These are phyloP conservation scores for Thamnidium elegans DNA, from an alignment of 192 early-diverging fungal species.

Conservation along the genomic window DNA sequence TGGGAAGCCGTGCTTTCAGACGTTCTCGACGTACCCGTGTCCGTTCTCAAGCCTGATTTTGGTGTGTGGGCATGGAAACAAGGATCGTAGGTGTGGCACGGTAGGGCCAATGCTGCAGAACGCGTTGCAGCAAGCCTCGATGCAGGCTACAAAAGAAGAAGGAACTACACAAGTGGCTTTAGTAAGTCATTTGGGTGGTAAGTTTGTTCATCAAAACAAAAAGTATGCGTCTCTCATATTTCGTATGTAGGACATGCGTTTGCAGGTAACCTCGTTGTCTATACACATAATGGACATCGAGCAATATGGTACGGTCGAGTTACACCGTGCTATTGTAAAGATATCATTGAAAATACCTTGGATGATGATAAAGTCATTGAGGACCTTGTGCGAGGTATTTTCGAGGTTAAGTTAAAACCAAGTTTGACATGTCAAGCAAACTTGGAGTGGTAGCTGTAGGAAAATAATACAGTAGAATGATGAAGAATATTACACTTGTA, in stretches of 20 bases:
- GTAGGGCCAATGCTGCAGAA: conserved; percentile 42
- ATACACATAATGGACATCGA: conserved; percentile 33
- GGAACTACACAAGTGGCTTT: conserved; percentile 20
- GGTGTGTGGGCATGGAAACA: conserved; percentile 47
- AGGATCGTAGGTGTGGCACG: conserved; percentile 47
- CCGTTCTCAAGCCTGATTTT: conserved; percentile 23
- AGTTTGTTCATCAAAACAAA: no score
- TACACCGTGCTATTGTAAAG: conserved; percentile 39
- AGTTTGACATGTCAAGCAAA: no score
- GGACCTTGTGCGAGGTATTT: conserved; percentile 43
- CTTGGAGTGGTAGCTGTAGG: neutral
- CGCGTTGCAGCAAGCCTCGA: conserved; percentile 36
- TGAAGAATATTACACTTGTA: no score
- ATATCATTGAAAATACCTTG: conserved; percentile 43
- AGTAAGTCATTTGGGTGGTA: conserved; percentile 49
- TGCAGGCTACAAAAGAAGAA: conserved; percentile 29
- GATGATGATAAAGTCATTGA: conserved; percentile 40
- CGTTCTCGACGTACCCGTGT: conserved; percentile 27
- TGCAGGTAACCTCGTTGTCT: conserved; percentile 51
- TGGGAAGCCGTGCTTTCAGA: conserved; percentile 11
- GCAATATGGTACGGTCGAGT: conserved; percentile 54
- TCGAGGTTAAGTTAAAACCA: conserved; percentile 23
- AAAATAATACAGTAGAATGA: no score
- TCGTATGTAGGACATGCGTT: conserved; percentile 43
- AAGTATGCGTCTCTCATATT: no score